Evolutionary conservation across 306 rosid species (phyloP), one percentile per base, ranked within the genome.

Genomic region (Cucumis hystrix): DNA sequence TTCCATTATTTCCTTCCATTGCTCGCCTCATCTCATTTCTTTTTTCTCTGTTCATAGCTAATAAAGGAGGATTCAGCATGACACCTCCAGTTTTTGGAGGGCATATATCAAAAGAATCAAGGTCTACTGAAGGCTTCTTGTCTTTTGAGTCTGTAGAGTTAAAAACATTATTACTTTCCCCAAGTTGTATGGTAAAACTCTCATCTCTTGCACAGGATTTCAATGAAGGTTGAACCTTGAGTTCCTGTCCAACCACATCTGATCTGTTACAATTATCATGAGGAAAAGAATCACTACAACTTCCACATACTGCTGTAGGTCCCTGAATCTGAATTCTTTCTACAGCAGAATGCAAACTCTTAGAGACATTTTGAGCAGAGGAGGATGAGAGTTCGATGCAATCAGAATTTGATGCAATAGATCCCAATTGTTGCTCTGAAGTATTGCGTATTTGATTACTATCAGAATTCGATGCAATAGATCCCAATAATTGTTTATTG

Each of bases 51-150:
- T 94, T 94, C 68, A 43, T 64, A 25, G 0, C 79, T 17, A 69
- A 66, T 51, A 92, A 40, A 77, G 89, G 0, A 20, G 87, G 80
- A 6, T 88, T 84, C 85, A 92, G 80, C 7, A 2, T 68, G 43
- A 80, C 0, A 70, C 5, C 35, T 35, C 60, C 21, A 0, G 15
- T 8, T 69, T 83, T 87, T 17, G 82, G 72, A 14, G 55, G 85
- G 75, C 93, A 94, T 40, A 94, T 87, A 84, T 92, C 97, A 74
- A 88, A 88, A 39, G 79, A 5, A 0, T 17, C 28, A 20, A 6
- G 47, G 21, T 11, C 28, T 8, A 9, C 12, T 12, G 80, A 78
- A 13, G 68, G 12, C 56, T 80, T 78, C 35, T 78, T 43, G 62
- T 70, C 74, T 57, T 80, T 77, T 11, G 66, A 8, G 45, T 37